phyloP scores from a whole-genome alignment of 2,329 filamentous ascomycete species.

The Penicillium sclerotigenum region DNA sequence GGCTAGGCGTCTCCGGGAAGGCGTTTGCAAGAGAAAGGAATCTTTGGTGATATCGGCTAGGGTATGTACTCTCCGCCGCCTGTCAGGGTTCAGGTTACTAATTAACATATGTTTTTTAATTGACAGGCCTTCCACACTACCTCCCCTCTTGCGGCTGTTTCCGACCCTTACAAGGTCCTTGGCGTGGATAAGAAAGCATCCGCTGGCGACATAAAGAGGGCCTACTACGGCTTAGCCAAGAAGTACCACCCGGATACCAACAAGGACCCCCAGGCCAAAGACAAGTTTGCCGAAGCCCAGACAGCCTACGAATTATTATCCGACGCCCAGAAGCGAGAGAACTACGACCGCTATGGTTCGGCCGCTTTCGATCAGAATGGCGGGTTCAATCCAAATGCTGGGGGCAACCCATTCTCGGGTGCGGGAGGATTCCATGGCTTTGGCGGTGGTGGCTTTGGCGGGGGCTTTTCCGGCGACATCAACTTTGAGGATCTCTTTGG shows the following conservation, averaged over 20 bases:
- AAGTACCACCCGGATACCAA: conserved; percentile 98
- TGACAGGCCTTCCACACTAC: conserved; percentile 45
- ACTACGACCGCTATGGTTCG: conserved; percentile 85
- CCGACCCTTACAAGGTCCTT: conserved; percentile 83
- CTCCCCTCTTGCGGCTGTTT: conserved; percentile 62
- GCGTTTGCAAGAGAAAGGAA: conserved; percentile 25
- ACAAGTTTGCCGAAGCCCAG: conserved; percentile 90
- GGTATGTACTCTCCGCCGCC: conserved; percentile 28
- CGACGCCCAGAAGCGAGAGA: conserved; percentile 87
- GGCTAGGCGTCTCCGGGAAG: conserved; percentile 28
- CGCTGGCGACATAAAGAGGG: conserved; percentile 89
- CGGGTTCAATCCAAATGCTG: conserved; percentile 74
- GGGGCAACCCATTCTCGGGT: conserved; percentile 53
- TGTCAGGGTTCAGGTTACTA: neutral
- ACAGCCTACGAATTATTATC: conserved; percentile 90
- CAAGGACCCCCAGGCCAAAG: conserved; percentile 89
- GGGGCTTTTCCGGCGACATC: conserved; percentile 72
- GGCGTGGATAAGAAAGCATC: conserved; percentile 81
- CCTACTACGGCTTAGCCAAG: conserved; percentile 95
- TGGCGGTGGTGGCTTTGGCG: conserved; percentile 51
- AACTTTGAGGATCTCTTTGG: conserved; percentile 96
- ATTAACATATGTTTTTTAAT: neutral
- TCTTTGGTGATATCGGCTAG: conserved; percentile 25
- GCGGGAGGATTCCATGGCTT: conserved; percentile 61
- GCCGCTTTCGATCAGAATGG: conserved; percentile 65